phyloP scores from a whole-genome alignment of 2,329 filamentous ascomycete genomes.

The Lasiodiplodia gonubiensis region DNA sequence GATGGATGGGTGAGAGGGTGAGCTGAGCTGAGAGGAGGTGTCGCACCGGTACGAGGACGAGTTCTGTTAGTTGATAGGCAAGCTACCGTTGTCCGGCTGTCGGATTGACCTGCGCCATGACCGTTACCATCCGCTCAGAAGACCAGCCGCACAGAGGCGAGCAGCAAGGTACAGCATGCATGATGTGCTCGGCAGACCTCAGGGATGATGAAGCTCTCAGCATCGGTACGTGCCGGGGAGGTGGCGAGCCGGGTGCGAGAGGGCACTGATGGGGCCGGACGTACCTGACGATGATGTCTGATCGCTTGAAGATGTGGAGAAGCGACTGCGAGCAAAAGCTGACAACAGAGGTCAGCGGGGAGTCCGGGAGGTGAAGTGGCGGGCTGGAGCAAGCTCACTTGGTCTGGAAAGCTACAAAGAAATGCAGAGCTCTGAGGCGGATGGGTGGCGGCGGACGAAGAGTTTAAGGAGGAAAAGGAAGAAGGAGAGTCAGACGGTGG shows the following conservation, averaged over 20 bases:
- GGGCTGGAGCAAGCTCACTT: constrained; percentile 36
- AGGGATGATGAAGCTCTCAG: neutral
- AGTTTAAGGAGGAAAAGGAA: constrained; percentile 41
- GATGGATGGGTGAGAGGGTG: neutral
- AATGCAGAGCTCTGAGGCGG: constrained; percentile 50
- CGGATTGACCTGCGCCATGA: constrained; percentile 24
- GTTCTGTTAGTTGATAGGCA: constrained; percentile 29
- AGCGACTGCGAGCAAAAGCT: constrained; percentile 49
- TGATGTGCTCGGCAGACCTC: neutral
- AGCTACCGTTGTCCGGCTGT: constrained; percentile 28
- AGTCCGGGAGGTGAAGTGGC: neutral
- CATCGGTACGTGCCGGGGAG: neutral
- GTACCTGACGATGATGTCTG: constrained; percentile 50
- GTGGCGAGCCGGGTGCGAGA: constrained; percentile 13
- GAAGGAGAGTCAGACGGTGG: constrained; percentile 33
- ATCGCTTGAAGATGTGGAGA: constrained; percentile 43
- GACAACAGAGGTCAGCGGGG: constrained; percentile 19
- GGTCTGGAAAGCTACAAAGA: constrained; percentile 50
- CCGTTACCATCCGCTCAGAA: constrained; percentile 8
- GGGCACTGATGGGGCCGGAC: constrained; percentile 28
- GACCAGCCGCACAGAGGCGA: neutral
- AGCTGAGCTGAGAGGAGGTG: constrained; percentile 14
- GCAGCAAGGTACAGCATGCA: neutral
- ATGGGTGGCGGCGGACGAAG: constrained; percentile 45
- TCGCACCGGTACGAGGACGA: constrained; percentile 27